Conservation (phyloP, 2,329 filamentous ascomycete genomes). For the Colletotrichum melonis region DNA sequence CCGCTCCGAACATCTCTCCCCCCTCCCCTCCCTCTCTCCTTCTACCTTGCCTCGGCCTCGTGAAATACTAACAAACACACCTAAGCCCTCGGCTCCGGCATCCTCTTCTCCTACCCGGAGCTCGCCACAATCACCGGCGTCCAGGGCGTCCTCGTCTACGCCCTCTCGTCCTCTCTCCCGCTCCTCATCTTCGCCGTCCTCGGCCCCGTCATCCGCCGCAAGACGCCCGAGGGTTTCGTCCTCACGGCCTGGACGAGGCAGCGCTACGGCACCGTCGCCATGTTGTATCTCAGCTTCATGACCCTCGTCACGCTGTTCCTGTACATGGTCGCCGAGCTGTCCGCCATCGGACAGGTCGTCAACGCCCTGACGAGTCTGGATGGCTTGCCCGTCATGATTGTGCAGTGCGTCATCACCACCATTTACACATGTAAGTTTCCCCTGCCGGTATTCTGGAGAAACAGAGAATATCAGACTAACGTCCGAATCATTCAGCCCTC, state of each 20-base stretch:
- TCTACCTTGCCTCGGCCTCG: conserved; percentile 34
- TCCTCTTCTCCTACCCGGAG: conserved; percentile 85
- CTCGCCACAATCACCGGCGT: conserved; percentile 83
- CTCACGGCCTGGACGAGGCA: conserved; percentile 87
- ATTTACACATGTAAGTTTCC: conserved; percentile 78
- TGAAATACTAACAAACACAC: conserved; percentile 54
- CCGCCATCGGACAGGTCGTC: conserved; percentile 83
- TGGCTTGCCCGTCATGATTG: conserved; percentile 79
- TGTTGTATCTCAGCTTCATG: conserved; percentile 80
- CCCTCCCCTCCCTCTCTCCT: conserved; percentile 39
- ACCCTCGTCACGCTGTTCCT: conserved; percentile 85
- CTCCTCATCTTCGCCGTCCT: conserved; percentile 80
- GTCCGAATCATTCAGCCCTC: conserved; percentile 57
- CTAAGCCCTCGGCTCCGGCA: conserved; percentile 83
- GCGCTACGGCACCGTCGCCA: conserved; percentile 76
- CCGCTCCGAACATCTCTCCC: conserved; percentile 71
- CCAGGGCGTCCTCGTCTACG: conserved; percentile 82
- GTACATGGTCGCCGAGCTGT: conserved; percentile 89
- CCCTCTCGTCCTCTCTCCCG: conserved; percentile 77
- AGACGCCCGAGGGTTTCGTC: conserved; percentile 86
- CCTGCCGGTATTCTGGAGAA: no score
- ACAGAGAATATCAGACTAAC: no score
- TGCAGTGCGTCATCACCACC: conserved; percentile 81
- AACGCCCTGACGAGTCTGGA: conserved; percentile 79
- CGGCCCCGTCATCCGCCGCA: conserved; percentile 81